phyloP scores from a whole-genome alignment of 176 grass and related monocot species.

The Oropetium thomaeum region DNA sequence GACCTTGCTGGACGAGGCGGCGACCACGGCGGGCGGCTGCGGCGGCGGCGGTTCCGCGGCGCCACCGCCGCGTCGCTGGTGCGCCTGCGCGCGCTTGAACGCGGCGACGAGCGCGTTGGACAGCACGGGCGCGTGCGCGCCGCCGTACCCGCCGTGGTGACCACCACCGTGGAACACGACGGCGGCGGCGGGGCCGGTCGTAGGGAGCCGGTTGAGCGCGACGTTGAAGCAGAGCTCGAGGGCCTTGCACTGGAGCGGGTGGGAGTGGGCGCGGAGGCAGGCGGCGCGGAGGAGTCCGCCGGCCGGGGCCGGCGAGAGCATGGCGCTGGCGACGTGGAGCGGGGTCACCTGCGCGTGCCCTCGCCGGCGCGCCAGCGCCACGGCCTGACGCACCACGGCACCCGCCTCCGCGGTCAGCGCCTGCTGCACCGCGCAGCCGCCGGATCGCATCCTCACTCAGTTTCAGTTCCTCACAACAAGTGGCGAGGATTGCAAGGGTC shows the following conservation, averaged over 20 bases:
- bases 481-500: not conserved
- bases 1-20: conserved; percentile 48
- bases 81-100: conserved; percentile 90
- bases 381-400: conserved; percentile 62
- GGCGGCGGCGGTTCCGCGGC: conserved; percentile 34
- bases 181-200: conserved; percentile 43
- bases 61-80: conserved; percentile 65
- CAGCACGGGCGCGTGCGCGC: conserved; percentile 37
- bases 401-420: conserved; percentile 72
- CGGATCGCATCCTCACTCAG: conserved; percentile 58
- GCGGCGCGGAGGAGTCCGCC: conserved; percentile 67
- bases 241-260: conserved; percentile 97
- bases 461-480: not conserved
- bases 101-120: conserved; percentile 97
- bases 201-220: conserved; percentile 88
- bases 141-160: not conserved
- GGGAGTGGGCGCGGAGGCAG: conserved; percentile 81
- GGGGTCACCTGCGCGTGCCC: conserved; percentile 93
- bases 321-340: conserved; percentile 82
- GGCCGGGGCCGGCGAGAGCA: conserved; percentile 53
- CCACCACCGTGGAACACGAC: conserved; percentile 31
- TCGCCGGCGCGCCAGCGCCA: conserved; percentile 62
- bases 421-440: conserved; percentile 78
- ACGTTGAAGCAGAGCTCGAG: conserved; percentile 98
- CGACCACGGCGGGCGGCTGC: conserved; percentile 21